Evolutionary conservation across 345 rosid species (phyloP).

Genomic region (Acer negundo): DNA sequence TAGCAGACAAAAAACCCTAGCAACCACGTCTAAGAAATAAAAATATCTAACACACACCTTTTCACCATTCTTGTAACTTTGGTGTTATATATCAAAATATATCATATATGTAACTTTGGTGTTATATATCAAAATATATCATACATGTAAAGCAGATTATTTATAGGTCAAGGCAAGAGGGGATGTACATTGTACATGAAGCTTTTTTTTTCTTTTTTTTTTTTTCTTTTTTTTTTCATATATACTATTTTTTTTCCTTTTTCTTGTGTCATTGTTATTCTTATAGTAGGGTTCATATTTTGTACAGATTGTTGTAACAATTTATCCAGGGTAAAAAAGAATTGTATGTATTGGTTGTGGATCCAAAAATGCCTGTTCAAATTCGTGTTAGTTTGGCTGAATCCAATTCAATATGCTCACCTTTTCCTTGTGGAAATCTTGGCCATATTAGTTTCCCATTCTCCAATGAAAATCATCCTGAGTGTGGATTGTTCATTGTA

Average conservation of each 20-base stretch:
- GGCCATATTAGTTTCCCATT: constrained; percentile 26
- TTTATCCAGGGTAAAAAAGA: not conserved
- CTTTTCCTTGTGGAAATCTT: constrained; percentile 29
- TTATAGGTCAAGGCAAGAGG: not conserved
- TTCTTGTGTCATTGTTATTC: not conserved
- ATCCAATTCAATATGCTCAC: not conserved
- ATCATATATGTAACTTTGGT: too few species aligned
- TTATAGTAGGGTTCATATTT: not conserved
- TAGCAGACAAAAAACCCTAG: too few species aligned
- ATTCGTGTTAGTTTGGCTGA: too few species aligned
- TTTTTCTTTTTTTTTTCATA: too few species aligned
- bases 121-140: too few species aligned
- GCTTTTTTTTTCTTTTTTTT: not conserved
- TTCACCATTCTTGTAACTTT: too few species aligned
- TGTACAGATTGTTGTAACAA: not conserved
- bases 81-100: too few species aligned
- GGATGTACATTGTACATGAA: not conserved
- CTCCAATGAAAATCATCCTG: not conserved
- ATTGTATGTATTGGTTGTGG: not conserved
- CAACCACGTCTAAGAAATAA: too few species aligned
- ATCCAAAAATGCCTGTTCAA: not conserved
- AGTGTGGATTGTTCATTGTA: constrained; percentile 31
- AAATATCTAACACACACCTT: too few species aligned
- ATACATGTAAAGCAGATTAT: not conserved
- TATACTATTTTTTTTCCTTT: not conserved